Percentiles rank a stretch among this genome's conserved stretches.
Conservation (phyloP, 345 rosid species). For the Geranium rotundifolium region DNA sequence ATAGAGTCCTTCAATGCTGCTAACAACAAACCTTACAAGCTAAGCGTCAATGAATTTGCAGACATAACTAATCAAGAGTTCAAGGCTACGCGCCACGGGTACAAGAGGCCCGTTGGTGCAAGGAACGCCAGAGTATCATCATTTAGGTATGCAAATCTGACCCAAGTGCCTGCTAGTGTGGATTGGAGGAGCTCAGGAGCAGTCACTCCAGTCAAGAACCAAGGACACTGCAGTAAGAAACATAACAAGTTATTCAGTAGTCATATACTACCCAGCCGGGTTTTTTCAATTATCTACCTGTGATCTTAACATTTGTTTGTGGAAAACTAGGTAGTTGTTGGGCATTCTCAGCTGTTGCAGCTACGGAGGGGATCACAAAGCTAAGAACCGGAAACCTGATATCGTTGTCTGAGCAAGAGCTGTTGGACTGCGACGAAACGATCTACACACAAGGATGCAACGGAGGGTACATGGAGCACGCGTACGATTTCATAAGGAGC, state of each 20-base stretch:
- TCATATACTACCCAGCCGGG: no score
- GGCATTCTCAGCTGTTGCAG: constrained; percentile 20
- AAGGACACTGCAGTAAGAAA: constrained; percentile 24
- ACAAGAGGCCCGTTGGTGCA: background rate
- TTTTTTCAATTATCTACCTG: no score
- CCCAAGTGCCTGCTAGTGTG: constrained; percentile 9
- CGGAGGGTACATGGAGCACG: constrained; percentile 25
- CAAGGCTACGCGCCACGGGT: constrained; percentile 9
- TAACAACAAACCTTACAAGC: constrained; percentile 16
- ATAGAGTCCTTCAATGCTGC: constrained; percentile 21
- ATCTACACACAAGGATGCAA: constrained; percentile 19
- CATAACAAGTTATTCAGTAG: no score
- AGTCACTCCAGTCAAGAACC: constrained; percentile 28
- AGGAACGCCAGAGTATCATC: background rate
- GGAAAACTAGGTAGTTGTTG: constrained; percentile 13
- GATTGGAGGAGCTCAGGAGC: constrained; percentile 32
- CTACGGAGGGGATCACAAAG: constrained; percentile 11
- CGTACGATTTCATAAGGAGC: constrained; percentile 17
- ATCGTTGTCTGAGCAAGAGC: constrained; percentile 22
- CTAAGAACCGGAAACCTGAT: constrained; percentile 6
- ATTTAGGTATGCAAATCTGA: constrained; percentile 8
- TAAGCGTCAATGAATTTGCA: constrained; percentile 24
- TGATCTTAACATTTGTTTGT: no score
- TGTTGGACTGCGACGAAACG: constrained; percentile 20
- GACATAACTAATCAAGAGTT: constrained; percentile 26